Conservation (phyloP, 768 basidiomycete genomes). For the Leccinum rimulosum region DNA sequence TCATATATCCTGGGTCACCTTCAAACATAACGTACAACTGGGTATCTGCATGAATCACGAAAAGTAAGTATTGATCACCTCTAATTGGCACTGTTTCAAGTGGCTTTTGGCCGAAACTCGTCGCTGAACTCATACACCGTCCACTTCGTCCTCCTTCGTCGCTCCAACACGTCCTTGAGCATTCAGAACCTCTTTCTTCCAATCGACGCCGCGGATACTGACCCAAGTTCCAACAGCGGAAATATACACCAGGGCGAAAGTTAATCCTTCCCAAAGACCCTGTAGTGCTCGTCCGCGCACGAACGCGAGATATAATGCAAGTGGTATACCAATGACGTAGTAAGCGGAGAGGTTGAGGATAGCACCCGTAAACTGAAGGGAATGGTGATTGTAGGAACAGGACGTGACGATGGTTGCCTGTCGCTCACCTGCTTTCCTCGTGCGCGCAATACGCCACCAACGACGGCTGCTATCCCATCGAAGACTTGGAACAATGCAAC, state of each 20-base stretch:
- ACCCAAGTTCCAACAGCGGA: slow-evolving; percentile 53
- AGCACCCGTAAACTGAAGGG: slow-evolving; percentile 61
- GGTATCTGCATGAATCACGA: background rate
- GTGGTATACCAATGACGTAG: slow-evolving; percentile 80
- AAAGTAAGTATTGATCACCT: background rate
- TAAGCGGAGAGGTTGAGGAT: slow-evolving; percentile 63
- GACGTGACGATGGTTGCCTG: background rate
- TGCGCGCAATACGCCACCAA: slow-evolving; percentile 78
- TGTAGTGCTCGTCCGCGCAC: slow-evolving; percentile 50
- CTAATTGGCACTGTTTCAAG: background rate
- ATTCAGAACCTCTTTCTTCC: slow-evolving; percentile 53
- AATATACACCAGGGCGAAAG: slow-evolving; percentile 62
- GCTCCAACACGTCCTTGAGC: slow-evolving; percentile 35
- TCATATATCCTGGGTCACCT: background rate
- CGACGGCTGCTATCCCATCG: slow-evolving; percentile 69
- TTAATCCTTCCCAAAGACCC: slow-evolving; percentile 87
- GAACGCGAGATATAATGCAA: slow-evolving; percentile 80
- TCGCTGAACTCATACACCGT: background rate
- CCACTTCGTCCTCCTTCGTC: slow-evolving; percentile 34
- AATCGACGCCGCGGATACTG: slow-evolving; percentile 55
- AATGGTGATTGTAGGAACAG: background rate
- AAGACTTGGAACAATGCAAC: slow-evolving; percentile 84
- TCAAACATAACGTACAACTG: background rate
- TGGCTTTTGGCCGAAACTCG: no score
- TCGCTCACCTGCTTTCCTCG: slow-evolving; percentile 65